phyloP scores from a whole-genome alignment of 2,329 filamentous ascomycete genomes.

The Claviceps digitariae region DNA sequence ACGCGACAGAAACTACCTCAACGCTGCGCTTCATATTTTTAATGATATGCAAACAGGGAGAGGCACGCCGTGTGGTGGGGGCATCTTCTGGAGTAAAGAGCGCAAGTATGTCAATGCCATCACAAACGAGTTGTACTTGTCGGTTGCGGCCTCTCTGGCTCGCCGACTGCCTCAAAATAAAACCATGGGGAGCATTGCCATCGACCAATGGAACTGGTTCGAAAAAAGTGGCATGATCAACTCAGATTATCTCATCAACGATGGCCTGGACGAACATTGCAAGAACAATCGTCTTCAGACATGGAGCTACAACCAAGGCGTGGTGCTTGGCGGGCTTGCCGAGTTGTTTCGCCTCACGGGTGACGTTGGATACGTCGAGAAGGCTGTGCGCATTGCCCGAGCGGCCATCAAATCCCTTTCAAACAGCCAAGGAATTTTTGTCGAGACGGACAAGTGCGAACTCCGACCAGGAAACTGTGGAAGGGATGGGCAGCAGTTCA shows the following conservation, averaged over 20 bases:
- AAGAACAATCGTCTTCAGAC: conserved; percentile 36
- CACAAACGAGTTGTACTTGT: conserved; percentile 44
- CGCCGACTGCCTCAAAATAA: conserved; percentile 28
- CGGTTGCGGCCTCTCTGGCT: conserved; percentile 38
- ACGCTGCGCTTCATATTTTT: conserved; percentile 39
- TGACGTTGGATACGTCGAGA: conserved; percentile 26
- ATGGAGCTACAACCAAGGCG: conserved; percentile 46
- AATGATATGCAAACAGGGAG: conserved; percentile 39
- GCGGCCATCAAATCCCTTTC: conserved; percentile 35
- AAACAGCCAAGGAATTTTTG: conserved; percentile 32
- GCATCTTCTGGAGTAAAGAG: conserved; percentile 44
- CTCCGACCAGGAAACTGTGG: conserved; percentile 23
- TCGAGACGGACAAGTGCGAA: conserved; percentile 23
- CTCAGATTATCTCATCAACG: conserved; percentile 34
- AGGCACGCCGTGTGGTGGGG: conserved; percentile 35
- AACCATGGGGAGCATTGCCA: conserved; percentile 34
- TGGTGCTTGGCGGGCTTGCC: conserved; percentile 40
- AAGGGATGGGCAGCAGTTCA: conserved; percentile 50
- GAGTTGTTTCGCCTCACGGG: conserved; percentile 34
- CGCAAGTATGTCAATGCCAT: conserved; percentile 38
- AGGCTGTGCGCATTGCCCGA: conserved; percentile 34
- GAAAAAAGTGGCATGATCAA: conserved; percentile 37
- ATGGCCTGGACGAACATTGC: conserved; percentile 35
- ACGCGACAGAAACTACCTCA: conserved; percentile 35
- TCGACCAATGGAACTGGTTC: conserved; percentile 41